Evolutionary conservation across 192 early-diverging fungal species (phyloP), one percentile per base, ranked within the genome.

Genomic region (Coemansia sp.): DNA sequence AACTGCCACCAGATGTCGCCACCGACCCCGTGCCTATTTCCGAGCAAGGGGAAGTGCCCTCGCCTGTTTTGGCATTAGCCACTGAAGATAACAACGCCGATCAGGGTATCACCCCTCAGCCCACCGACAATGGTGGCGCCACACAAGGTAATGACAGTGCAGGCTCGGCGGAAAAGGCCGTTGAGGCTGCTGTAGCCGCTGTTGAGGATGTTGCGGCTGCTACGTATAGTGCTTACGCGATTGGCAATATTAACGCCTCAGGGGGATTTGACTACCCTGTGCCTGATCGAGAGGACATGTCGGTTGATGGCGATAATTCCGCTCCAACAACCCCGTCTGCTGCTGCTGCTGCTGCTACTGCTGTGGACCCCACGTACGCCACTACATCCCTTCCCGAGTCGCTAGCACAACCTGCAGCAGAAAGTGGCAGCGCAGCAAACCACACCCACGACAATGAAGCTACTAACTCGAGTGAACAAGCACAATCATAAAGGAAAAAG

Each of bases 121-220:
- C 59, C 59, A 53, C 31, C 39, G 65, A 56, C 63, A 65, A 31
- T 38, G n/a, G 28, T 38, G n/a, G 28, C 40, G 26, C 23, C 38
- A 39, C 26, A 43, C 24, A 61, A 18, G 21, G 24, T 16, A 59
- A 58, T 23, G 36, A 11, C 3, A 33, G 7, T 35, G 60, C 10
- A 33, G 40, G 53, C 24, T 16, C 35, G 9, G 45, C 59, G 7
- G 62, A 65, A 3, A 38, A 36, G 6, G 63, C 63, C 18, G 63
- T 71, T 3, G 70, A 62, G 5, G 45, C 62, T 16, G 74, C 69
- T 16, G 69, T 62, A 0, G 69, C 74, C n/a, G 66, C 69, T 18
- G 74, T 65, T 13, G 62, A 71, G 38, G 56, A 58, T 40, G 50
- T 60, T 6, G 69, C 69, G 4, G 57, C 62, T 3, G 58, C 56